These are phyloP conservation scores for Babesia ovis DNA, from an alignment of 169 alveolate genomes.

Conservation along the genomic window DNA sequence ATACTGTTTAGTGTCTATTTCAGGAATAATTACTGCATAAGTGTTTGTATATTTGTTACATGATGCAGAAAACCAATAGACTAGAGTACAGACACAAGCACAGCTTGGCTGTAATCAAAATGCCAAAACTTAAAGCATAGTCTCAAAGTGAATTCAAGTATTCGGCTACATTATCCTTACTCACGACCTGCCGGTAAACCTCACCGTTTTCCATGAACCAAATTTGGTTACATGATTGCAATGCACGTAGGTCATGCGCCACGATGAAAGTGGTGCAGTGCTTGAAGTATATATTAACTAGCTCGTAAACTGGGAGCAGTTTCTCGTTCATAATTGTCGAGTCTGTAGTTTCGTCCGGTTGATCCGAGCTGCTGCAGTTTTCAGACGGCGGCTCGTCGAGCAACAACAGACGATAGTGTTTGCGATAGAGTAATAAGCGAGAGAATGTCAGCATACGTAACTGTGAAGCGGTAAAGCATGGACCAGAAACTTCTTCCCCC, in stretches of 20 bases:
- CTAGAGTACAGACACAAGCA: no score
- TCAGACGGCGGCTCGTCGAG: constrained; percentile 84
- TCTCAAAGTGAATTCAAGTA: background rate
- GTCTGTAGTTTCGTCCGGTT: background rate
- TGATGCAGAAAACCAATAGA: no score
- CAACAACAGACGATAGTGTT: constrained; percentile 71
- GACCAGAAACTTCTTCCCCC: background rate
- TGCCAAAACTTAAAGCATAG: background rate
- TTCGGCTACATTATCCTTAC: constrained; percentile 11
- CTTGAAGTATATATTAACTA: constrained; percentile 38
- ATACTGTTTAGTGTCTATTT: no score
- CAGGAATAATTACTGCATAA: no score
- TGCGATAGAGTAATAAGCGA: constrained; percentile 72
- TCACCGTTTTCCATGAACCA: constrained; percentile 21
- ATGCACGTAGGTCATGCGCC: constrained; percentile 50
- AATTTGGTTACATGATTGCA: constrained; percentile 2
- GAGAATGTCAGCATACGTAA: constrained; percentile 77
- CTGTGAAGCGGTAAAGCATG: constrained; percentile 18
- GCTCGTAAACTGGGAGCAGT: constrained; percentile 48
- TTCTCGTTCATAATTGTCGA: background rate
- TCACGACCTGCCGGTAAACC: background rate
- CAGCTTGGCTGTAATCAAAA: background rate
- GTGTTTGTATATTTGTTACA: no score
- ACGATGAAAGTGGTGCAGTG: constrained; percentile 68
- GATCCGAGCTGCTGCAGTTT: constrained; percentile 15